Conservation (phyloP, 2,329 filamentous ascomycete species). For the Scedosporium dehoogii region DNA sequence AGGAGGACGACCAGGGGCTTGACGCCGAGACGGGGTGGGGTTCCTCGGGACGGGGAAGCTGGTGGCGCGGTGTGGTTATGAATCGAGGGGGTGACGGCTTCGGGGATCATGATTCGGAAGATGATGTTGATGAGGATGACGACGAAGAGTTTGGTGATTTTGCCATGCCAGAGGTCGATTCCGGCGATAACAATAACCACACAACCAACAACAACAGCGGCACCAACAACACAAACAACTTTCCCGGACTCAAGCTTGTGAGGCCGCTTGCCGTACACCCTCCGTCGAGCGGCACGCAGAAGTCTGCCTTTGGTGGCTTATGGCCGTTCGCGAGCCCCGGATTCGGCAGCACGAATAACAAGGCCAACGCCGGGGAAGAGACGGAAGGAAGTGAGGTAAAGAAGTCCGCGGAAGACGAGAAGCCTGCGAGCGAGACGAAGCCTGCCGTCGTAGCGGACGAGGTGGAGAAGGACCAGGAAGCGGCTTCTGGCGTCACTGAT, state of each 20-base stretch:
- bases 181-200: constrained; percentile 13
- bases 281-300: constrained; percentile 25
- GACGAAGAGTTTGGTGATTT: constrained; percentile 62
- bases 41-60: constrained; percentile 26
- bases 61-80: constrained; percentile 35
- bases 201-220: constrained; percentile 11
- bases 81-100: constrained; percentile 24
- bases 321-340: constrained; percentile 46
- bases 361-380: constrained; percentile 19
- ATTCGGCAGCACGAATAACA: constrained; percentile 16
- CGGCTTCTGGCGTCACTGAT: constrained; percentile 36
- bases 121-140: constrained; percentile 42
- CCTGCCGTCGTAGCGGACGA: constrained; percentile 17
- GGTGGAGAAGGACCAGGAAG: constrained; percentile 26
- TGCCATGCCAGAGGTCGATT: constrained; percentile 48
- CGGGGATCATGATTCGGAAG: constrained; percentile 36
- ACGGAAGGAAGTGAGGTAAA: constrained; percentile 21
- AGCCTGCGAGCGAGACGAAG: constrained; percentile 9
- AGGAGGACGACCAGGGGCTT: constrained; percentile 38
- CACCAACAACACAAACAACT: constrained; percentile 23
- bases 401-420: constrained; percentile 9
- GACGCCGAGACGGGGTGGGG: constrained; percentile 25
- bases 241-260: constrained; percentile 24
- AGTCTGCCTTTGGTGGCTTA: constrained; percentile 36
- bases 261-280: constrained; percentile 47